phyloP scores from a whole-genome alignment of 169 alveolate species.

The Besnoitia besnoiti region DNA sequence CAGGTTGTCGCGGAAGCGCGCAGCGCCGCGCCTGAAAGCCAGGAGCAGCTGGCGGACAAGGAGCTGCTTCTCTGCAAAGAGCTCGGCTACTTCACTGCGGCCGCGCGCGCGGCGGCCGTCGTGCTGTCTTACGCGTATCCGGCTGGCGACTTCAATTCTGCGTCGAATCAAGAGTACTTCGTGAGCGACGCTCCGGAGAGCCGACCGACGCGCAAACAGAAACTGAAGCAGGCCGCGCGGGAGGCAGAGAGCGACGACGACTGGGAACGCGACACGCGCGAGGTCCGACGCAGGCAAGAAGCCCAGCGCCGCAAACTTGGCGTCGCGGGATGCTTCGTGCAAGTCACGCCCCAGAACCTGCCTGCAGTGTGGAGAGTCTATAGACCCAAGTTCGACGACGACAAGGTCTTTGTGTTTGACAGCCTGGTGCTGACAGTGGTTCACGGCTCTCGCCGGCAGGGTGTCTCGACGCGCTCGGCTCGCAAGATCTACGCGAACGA shows the following conservation, averaged over 20 bases:
- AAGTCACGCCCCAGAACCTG: conserved; percentile 47
- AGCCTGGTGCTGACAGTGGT: conserved; percentile 67
- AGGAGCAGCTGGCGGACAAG: neutral
- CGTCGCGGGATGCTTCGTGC: conserved; percentile 53
- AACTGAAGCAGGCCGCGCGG: too few species aligned
- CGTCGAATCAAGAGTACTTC: neutral
- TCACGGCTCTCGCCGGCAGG: conserved; percentile 50
- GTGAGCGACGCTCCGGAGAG: too few species aligned
- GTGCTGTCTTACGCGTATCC: conserved; percentile 37
- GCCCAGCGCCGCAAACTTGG: neutral
- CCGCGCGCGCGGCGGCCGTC: conserved; percentile 70
- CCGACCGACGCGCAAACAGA: too few species aligned
- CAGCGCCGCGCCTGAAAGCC: neutral
- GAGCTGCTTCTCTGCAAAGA: conserved; percentile 43
- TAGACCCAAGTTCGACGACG: conserved; percentile 63
- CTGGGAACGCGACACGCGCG: neutral
- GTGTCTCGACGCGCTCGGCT: conserved; percentile 41
- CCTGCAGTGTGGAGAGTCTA: conserved; percentile 64
- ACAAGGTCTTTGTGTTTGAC: conserved; percentile 60
- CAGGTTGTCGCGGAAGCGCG: conserved; percentile 7
- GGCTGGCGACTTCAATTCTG: neutral
- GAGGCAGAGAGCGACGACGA: too few species aligned
- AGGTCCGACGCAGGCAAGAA: too few species aligned
- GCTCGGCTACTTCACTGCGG: conserved; percentile 66
- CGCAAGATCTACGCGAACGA: conserved; percentile 62